Percentiles rank a stretch among this genome's conserved stretches.
Conservation (phyloP, 169 alveolate species). For the Babesia caballi region DNA sequence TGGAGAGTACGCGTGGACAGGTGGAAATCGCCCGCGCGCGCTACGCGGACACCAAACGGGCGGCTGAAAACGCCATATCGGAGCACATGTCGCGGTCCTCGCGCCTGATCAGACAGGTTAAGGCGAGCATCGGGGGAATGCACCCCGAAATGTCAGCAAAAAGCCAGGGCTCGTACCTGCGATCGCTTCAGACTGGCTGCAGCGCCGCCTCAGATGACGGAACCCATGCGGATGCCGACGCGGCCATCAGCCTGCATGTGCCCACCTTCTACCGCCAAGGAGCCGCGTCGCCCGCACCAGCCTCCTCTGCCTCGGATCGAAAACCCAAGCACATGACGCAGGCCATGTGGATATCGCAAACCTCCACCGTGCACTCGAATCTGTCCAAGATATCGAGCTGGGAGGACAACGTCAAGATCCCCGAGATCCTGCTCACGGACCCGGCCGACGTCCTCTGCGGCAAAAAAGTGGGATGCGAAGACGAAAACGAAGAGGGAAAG, state of each 20-base stretch:
- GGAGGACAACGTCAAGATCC: conserved; percentile 58
- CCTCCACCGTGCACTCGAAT: conserved; percentile 45
- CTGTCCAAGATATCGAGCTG: conserved; percentile 33
- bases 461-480: neutral
- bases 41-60: conserved; percentile 13
- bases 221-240: neutral
- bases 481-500: conserved; percentile 24
- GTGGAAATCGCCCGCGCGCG: conserved; percentile 13
- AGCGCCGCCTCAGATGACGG: neutral
- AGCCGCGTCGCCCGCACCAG: neutral
- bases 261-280: neutral
- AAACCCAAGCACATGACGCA: conserved; percentile 40
- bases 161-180: conserved; percentile 1
- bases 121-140: neutral
- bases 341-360: conserved; percentile 53
- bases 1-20: neutral
- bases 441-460: conserved; percentile 59
- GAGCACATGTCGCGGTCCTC: conserved; percentile 19
- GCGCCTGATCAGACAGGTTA: conserved; percentile 9
- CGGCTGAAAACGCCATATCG: neutral
- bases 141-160: neutral
- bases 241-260: neutral
- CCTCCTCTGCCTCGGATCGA: neutral
- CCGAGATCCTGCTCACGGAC: conserved; percentile 58
- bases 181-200: neutral